A percentile compares a stretch with the other conserved stretches of the same genome.
Evolutionary conservation across 208 protist species (phyloP).

Genomic region (Phytomonas sp.): DNA sequence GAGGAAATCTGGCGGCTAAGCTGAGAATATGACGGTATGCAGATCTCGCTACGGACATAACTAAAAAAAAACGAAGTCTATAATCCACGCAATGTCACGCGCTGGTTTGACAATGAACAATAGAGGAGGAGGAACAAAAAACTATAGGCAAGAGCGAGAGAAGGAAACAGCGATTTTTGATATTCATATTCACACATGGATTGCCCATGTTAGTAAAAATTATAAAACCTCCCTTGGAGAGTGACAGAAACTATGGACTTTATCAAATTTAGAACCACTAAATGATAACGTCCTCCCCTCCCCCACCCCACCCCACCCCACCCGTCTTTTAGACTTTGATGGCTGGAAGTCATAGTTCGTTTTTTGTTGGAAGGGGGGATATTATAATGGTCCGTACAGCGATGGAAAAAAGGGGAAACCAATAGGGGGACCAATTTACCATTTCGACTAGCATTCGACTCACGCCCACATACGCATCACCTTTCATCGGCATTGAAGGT

Average conservation of each 20-base stretch:
- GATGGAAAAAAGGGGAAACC: background rate
- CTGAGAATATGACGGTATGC: constrained; percentile 71
- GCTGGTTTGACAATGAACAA: background rate
- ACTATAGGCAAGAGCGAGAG: background rate
- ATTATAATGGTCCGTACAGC: too few species aligned
- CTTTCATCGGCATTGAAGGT: background rate
- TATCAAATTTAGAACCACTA: background rate
- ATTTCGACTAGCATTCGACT: background rate
- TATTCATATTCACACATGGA: background rate
- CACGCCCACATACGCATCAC: background rate
- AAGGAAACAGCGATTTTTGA: constrained; percentile 1
- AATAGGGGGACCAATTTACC: background rate
- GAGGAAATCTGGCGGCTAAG: constrained; percentile 17
- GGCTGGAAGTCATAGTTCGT: too few species aligned
- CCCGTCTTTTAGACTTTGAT: too few species aligned
- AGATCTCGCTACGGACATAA: constrained; percentile 56
- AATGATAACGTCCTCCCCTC: background rate
- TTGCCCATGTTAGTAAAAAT: background rate
- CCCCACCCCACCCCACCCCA: too few species aligned
- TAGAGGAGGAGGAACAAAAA: background rate
- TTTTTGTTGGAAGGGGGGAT: too few species aligned
- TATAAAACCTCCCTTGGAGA: background rate
- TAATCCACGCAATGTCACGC: background rate
- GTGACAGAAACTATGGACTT: background rate
- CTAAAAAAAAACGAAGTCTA: background rate